These are phyloP conservation scores for Rhynchosporium graminicola DNA, from an alignment of 2,329 filamentous ascomycete genomes.

Conservation along the genomic window DNA sequence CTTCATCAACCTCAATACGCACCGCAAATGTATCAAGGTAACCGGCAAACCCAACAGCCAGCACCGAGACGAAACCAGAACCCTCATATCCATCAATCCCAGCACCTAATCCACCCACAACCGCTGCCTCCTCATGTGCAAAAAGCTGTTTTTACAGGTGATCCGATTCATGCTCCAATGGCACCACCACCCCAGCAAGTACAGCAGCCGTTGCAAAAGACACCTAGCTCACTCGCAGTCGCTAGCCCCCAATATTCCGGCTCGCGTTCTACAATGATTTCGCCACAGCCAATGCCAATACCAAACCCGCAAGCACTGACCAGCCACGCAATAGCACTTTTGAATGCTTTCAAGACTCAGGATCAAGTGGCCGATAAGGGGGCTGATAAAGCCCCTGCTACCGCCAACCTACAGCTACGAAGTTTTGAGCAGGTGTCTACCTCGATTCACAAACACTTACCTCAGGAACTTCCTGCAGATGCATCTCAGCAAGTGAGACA, in stretches of 20 bases:
- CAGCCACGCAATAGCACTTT: conserved; percentile 47
- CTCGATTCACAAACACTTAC: conserved; percentile 15
- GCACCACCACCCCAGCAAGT: conserved; percentile 39
- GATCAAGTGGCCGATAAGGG: conserved; percentile 29
- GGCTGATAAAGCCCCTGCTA: conserved; percentile 14
- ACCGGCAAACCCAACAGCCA: conserved; percentile 19
- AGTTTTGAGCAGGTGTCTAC: conserved; percentile 22
- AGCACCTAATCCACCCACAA: conserved; percentile 41
- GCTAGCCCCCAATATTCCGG: conserved; percentile 35
- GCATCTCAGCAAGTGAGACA: conserved; percentile 22
- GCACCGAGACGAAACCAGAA: conserved; percentile 31
- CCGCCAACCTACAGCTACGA: conserved; percentile 28
- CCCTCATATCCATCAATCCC: conserved; percentile 37
- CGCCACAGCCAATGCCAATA: conserved; percentile 30
- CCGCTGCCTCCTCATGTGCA: conserved; percentile 55
- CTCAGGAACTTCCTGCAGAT: conserved; percentile 38
- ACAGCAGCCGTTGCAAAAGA: conserved; percentile 18
- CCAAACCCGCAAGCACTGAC: conserved; percentile 41
- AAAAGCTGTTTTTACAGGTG: conserved; percentile 50
- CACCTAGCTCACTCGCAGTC: conserved; percentile 16
- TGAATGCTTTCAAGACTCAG: conserved; percentile 47
- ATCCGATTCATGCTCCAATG: conserved; percentile 38
- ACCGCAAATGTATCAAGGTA: conserved; percentile 18
- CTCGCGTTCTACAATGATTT: conserved; percentile 35
- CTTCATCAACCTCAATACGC: conserved; percentile 11